A percentile compares a stretch with the other conserved stretches of the same genome.
phyloP scores from a whole-genome alignment of 352 stramenopile genomes.

The Globisporangium splendens region DNA sequence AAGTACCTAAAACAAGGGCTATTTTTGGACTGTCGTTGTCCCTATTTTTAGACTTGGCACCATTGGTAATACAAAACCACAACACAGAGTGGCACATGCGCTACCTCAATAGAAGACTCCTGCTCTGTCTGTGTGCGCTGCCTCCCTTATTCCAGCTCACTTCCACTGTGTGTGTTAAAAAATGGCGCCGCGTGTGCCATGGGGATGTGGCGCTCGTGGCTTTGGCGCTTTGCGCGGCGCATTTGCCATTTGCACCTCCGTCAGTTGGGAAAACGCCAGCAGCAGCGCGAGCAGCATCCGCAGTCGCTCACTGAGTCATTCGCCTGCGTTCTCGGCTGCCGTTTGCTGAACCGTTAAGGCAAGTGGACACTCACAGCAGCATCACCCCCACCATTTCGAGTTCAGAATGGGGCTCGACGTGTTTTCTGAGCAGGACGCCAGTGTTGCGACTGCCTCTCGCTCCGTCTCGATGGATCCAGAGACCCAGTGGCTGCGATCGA shows the following conservation, averaged over 20 bases:
- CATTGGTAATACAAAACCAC: too few relatives aligned
- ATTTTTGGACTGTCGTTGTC: not conserved
- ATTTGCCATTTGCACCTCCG: too few relatives aligned
- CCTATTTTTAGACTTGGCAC: not conserved
- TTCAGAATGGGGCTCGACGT: conserved; percentile 11
- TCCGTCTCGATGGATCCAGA: not conserved
- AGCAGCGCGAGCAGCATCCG: conserved; percentile 3
- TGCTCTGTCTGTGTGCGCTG: not conserved
- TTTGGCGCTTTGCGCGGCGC: not conserved
- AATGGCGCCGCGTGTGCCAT: not conserved
- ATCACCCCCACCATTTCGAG: too few relatives aligned
- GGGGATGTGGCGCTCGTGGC: too few relatives aligned
- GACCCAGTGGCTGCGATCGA: conserved; percentile 8
- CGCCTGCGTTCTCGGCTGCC: too few relatives aligned
- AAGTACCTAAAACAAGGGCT: not conserved
- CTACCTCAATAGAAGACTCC: not conserved
- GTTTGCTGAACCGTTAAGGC: not conserved
- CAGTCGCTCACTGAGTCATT: too few relatives aligned
- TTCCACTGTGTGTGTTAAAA: not conserved
- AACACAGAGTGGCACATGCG: not conserved
- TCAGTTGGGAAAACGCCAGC: conserved; percentile 6
- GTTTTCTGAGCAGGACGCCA: not conserved
- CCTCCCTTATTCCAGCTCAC: not conserved
- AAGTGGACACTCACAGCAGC: not conserved
- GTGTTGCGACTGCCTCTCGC: not conserved